Conservation (phyloP, 169 alveolate species). For the Ichthyophthirius multifiliis region DNA sequence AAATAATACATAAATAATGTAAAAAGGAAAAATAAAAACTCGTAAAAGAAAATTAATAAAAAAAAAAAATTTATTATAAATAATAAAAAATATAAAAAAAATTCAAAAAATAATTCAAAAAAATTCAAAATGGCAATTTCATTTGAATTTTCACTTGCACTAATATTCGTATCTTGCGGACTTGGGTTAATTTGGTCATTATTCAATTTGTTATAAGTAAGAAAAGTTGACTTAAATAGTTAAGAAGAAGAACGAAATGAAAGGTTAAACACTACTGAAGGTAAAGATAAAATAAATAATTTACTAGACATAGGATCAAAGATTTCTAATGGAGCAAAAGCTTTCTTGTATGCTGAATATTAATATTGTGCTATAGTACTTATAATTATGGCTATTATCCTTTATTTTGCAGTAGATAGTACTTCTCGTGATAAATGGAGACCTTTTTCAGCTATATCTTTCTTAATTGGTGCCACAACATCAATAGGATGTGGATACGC, state of each 20-base stretch:
- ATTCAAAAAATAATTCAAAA: too few species aligned
- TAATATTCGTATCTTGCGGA: neutral
- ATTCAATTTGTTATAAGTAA: neutral
- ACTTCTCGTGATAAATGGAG: slow-evolving; percentile 47
- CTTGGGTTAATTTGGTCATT: neutral
- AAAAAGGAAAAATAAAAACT: too few species aligned
- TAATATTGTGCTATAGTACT: slow-evolving; percentile 76
- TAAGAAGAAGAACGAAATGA: neutral
- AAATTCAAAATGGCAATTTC: neutral
- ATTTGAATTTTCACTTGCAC: neutral
- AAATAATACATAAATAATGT: too few species aligned
- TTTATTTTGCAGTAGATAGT: slow-evolving; percentile 24
- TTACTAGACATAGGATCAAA: slow-evolving; percentile 54
- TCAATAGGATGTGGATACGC: slow-evolving; percentile 89
- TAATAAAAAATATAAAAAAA: too few species aligned
- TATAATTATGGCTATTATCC: slow-evolving; percentile 69
- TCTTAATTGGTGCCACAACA: slow-evolving; percentile 87
- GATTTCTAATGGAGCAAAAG: slow-evolving; percentile 89
- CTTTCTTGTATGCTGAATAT: slow-evolving; percentile 88
- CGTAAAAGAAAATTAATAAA: too few species aligned
- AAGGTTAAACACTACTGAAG: slow-evolving; percentile 3
- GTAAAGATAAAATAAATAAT: neutral
- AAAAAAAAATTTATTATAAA: too few species aligned
- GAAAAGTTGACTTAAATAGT: neutral
- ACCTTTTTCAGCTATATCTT: slow-evolving; percentile 74